phyloP scores from a whole-genome alignment of 805 yeast species.

The Yarrowia porcina region DNA sequence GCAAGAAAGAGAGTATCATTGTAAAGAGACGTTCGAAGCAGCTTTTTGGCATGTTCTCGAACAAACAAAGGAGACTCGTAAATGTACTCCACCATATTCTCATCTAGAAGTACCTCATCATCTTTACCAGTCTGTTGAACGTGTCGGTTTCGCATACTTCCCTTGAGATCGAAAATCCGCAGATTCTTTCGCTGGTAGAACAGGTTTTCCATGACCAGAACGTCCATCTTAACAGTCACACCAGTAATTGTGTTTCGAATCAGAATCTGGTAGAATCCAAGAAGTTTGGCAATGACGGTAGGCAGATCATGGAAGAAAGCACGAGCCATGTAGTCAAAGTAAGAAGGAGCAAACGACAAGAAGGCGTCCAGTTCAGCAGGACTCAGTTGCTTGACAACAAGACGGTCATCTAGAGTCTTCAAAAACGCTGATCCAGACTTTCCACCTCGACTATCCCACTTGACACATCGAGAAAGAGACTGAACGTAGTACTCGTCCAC shows the following conservation, averaged over 20 bases:
- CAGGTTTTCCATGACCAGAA: constrained; percentile 91
- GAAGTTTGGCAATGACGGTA: constrained; percentile 88
- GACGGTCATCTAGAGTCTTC: constrained; percentile 86
- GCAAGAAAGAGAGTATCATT: constrained; percentile 92
- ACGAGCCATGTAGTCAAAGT: constrained; percentile 93
- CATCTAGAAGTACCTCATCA: constrained; percentile 91
- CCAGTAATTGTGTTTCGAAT: constrained; percentile 76
- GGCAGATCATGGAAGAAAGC: constrained; percentile 93
- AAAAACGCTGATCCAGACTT: constrained; percentile 93
- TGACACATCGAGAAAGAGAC: constrained; percentile 86
- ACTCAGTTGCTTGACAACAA: constrained; percentile 83
- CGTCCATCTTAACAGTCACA: constrained; percentile 78
- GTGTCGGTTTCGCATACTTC: constrained; percentile 96
- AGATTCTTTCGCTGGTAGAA: constrained; percentile 79
- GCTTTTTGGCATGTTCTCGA: constrained; percentile 82
- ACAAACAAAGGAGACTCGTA: constrained; percentile 95
- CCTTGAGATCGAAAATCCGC: constrained; percentile 91
- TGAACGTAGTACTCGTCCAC: constrained; percentile 73
- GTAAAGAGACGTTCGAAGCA: constrained; percentile 84
- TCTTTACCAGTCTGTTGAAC: constrained; percentile 95
- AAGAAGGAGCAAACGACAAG: constrained; percentile 92
- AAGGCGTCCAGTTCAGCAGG: constrained; percentile 89
- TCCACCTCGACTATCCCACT: constrained; percentile 96
- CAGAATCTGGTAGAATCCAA: constrained; percentile 93
- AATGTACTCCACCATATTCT: constrained; percentile 96